These are phyloP conservation scores for Forsythia suspensa DNA, from an alignment of 257 asterid species.

Conservation along the genomic window DNA sequence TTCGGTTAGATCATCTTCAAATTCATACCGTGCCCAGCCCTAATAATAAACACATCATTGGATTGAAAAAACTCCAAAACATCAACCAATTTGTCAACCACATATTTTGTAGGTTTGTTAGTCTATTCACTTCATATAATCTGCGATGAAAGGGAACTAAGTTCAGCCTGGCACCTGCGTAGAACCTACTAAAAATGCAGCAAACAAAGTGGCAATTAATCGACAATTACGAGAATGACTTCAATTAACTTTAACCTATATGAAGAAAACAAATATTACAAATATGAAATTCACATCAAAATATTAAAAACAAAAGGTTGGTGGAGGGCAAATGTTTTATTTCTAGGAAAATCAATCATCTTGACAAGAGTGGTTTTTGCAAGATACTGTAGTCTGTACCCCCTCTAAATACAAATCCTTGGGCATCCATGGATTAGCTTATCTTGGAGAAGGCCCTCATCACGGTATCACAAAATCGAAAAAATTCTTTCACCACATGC, in stretches of 20 bases:
- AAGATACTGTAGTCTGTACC: background rate
- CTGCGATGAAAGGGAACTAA: too few species aligned
- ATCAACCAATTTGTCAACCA: background rate
- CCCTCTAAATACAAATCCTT: constrained; percentile 20
- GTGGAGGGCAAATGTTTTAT: background rate
- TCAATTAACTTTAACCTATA: background rate
- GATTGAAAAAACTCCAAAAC: background rate
- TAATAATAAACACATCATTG: too few species aligned
- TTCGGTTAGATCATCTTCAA: too few species aligned
- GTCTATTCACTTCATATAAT: too few species aligned
- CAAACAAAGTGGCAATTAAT: background rate
- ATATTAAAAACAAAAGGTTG: background rate
- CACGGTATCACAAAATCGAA: background rate
- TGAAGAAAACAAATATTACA: background rate
- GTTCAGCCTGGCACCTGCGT: background rate
- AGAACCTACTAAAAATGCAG: background rate
- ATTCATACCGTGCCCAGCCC: too few species aligned
- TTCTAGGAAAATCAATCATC: background rate
- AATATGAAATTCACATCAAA: background rate
- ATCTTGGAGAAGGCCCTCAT: constrained; percentile 20
- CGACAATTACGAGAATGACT: background rate
- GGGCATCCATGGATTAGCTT: constrained; percentile 19
- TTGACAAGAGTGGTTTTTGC: background rate
- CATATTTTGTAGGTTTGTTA: too few species aligned
- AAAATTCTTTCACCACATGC: background rate